These are phyloP conservation scores for Trichoderma semiorbis DNA, from an alignment of 2,329 filamentous ascomycete genomes.

Conservation along the genomic window DNA sequence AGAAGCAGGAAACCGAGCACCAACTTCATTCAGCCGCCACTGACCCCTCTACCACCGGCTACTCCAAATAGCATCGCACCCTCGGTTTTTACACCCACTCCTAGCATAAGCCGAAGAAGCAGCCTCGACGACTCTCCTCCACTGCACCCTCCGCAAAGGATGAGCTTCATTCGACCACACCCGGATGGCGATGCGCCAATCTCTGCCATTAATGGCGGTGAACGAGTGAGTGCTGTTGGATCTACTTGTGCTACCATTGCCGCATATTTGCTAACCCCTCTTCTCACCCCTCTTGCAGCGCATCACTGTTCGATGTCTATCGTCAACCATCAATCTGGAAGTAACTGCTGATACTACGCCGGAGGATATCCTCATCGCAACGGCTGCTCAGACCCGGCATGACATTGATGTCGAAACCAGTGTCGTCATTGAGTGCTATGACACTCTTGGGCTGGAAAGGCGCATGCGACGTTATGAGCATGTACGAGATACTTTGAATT, in stretches of 20 bases:
- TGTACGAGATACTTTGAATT: slow-evolving; percentile 84
- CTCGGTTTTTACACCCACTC: slow-evolving; percentile 35
- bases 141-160: slow-evolving; percentile 26
- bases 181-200: slow-evolving; percentile 68
- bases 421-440: slow-evolving; percentile 75
- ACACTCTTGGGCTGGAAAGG: slow-evolving; percentile 72
- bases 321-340: slow-evolving; percentile 65
- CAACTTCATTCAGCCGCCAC: slow-evolving; percentile 2
- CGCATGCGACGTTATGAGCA: slow-evolving; percentile 82
- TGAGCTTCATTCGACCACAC: slow-evolving; percentile 43
- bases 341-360: slow-evolving; percentile 72
- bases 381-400: slow-evolving; percentile 60
- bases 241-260: neutral
- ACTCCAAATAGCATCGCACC: slow-evolving; percentile 35
- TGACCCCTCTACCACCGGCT: slow-evolving; percentile 28
- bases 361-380: slow-evolving; percentile 67
- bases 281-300: slow-evolving; percentile 39
- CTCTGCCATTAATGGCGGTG: slow-evolving; percentile 76
- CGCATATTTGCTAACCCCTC: slow-evolving; percentile 6
- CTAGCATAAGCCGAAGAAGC: slow-evolving; percentile 23
- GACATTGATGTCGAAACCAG: slow-evolving; percentile 62
- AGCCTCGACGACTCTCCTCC: slow-evolving; percentile 34
- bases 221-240: slow-evolving; percentile 55
- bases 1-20: slow-evolving; percentile 40
- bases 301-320: slow-evolving; percentile 70